phyloP scores from a whole-genome alignment of 2,329 filamentous ascomycete genomes.

The Aspergillus sp. region DNA sequence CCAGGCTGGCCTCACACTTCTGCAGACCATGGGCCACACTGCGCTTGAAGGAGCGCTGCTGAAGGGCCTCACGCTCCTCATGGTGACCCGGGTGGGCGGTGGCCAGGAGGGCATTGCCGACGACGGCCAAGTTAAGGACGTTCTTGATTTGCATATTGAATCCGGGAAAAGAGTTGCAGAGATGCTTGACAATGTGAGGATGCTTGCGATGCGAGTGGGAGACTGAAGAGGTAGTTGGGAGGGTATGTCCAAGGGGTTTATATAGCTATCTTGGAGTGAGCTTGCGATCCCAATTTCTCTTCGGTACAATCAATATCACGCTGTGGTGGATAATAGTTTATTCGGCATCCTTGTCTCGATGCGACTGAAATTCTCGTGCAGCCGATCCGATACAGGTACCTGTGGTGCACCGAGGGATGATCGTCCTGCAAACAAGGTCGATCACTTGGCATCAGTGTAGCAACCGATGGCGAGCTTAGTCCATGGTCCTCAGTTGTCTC shows the following conservation, averaged over 20 bases:
- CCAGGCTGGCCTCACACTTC: slow-evolving; percentile 23
- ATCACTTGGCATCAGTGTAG: not conserved
- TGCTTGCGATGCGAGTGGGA: not conserved
- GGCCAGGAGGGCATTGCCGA: slow-evolving; percentile 5
- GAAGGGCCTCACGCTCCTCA: slow-evolving; percentile 8
- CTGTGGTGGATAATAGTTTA: not conserved
- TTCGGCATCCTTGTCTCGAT: not conserved
- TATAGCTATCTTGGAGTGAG: not conserved
- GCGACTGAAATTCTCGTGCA: not conserved
- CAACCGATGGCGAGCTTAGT: not conserved
- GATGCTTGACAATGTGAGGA: not conserved
- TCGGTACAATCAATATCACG: not conserved
- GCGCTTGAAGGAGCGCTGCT: slow-evolving; percentile 22
- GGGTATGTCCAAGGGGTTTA: not conserved
- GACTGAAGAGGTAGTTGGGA: not conserved
- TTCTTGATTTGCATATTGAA: slow-evolving; percentile 11
- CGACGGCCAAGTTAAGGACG: slow-evolving; percentile 1
- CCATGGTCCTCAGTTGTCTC: not conserved
- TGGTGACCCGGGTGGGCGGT: slow-evolving; percentile 7
- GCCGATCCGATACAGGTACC: not conserved
- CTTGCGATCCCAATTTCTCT: not conserved
- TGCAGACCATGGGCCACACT: slow-evolving; percentile 23
- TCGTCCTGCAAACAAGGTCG: not conserved
- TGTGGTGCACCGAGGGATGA: not conserved
- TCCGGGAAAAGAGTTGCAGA: not conserved